Evolutionary conservation across 345 rosid species (phyloP), one percentile per base, ranked within the genome.

Genomic region (Eucalyptus erythrocorys): DNA sequence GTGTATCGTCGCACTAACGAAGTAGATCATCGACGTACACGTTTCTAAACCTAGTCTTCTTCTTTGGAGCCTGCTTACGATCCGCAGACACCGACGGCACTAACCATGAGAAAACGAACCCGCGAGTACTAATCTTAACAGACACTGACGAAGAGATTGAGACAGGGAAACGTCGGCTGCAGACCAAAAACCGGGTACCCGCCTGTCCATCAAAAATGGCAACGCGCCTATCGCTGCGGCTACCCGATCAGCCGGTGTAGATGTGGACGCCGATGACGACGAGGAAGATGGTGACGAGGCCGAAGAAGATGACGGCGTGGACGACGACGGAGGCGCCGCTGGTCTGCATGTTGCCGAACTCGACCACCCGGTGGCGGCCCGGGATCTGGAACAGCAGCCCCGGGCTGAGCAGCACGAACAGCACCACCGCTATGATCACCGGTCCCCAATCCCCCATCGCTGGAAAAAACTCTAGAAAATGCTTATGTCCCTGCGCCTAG

Each of bases 391-490:
- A 90, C 53, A 95, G 64, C 40, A 94, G 92, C 19, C 97, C 95
- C 1, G 95, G 95, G 3, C 94, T 91, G 30, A 94, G 92, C 13
- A 94, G 91, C 37, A 93, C 92, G 89, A 95, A 95, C 40, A 94
- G 91, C 81, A 94, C 15, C 43, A 89, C 40, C 49, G 94, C 96
- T 16, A 94, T 8, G 6, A 94, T 13, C 55, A 93, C 85, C 2
- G 96, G 96, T 57, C 93, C 96, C 96, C 96, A 94, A 85, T 94
- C 96, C 88, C 79, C 47, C 94, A 94, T 94, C 89, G 86, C 53
- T 87, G 8, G 10, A 19, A 21, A 19, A 0, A 14, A 6, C 84
- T 37, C 84, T 40, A 0, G 0, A 11, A 1, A 40, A 10, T 43
- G 19, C 43, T 76, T 22, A 11, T 3, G 84, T 76, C 84, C 84